Base-by-base conservation (phyloP, 1,284 basidiomycete genomes). In the Mycena citricolor region DNA sequence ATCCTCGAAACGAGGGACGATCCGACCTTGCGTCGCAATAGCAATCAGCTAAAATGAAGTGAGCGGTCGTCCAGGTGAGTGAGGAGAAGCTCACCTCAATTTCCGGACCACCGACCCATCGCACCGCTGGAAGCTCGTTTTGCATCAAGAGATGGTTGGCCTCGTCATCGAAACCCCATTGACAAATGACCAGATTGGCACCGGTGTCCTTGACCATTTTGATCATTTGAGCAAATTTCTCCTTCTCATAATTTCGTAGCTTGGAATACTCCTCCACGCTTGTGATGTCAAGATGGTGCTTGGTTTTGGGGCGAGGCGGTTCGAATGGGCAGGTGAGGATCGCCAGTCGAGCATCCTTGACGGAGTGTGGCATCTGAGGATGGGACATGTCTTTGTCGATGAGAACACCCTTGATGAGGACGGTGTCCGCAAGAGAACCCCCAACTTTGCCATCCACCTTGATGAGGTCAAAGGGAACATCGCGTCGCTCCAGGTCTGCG, bases 111-210 rank as follows among this genome's bases (percentile, higher is more conserved):
- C 95, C 95, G 44, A 99, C 95, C 95, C 97, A 99, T 63, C 95
- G 80, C 19, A 99, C 95, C n/a, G 95, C 92, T 31, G 95, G 97
- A 32, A 99, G 74, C 12, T 94, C 89, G 62, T 98, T 97, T 71
- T 97, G 94, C 86, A 99, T 92, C 57, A 99, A 69, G 60, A 99
- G 60, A 65, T 99, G 95, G 65, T 99, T 99, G 44, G 95, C 95
- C 71, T 99, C 95, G 64, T 99, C 97, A 62, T 99, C 95, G 64
- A 99, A 99, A 53, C 95, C 95, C 95, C 95, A 99, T 66, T 99
- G 97, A 68, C 95, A 99, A 58, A 99, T 97, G 56, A 99, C 95
- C 47, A 99, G 70, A 68, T 99, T 99, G 20, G 97, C 94, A 23
- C 97, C 95, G n/a, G 93, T 89, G 61, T 97, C 89, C 70, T 98